A percentile compares a stretch with the other conserved stretches of the same genome.
Conservation (phyloP, 129 eudicot species). For the Kitagawia praeruptora region DNA sequence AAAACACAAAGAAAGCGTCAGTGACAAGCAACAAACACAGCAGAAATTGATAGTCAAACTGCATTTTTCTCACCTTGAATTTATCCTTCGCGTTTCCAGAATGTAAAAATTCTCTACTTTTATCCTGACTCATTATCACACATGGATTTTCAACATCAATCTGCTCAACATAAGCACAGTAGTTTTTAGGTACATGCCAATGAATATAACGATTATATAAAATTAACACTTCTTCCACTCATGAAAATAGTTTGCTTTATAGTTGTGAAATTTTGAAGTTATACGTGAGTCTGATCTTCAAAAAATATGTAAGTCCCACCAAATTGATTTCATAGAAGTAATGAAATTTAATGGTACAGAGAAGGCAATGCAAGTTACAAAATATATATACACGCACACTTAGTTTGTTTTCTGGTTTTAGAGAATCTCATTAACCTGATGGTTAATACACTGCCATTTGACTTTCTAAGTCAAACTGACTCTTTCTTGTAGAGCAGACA, state of each 20-base stretch:
- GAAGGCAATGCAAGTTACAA: not conserved
- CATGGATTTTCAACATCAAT: slow-evolving; percentile 99
- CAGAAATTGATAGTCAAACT: slow-evolving; percentile 1
- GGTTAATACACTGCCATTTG: not conserved
- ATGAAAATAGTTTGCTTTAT: not conserved
- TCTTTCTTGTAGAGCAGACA: not conserved
- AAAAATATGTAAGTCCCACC: not conserved
- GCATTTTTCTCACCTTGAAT: slow-evolving; percentile 51
- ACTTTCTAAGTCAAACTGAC: not conserved
- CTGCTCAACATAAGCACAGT: slow-evolving; percentile 33
- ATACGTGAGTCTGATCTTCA: not conserved
- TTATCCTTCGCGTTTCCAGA: slow-evolving; percentile 93
- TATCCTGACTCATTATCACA: slow-evolving; percentile 95
- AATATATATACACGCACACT: not conserved
- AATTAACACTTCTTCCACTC: not conserved
- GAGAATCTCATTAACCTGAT: not conserved
- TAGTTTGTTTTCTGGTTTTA: not conserved
- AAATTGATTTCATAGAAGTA: not conserved
- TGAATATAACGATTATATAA: not conserved
- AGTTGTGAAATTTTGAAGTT: not conserved
- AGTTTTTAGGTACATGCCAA: not conserved
- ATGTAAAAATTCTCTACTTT: slow-evolving; percentile 95
- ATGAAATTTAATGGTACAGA: not conserved
- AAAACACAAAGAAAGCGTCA: not conserved
- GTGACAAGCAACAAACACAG: not conserved